Evolutionary conservation across 2,329 filamentous ascomycete species (phyloP).

Genomic region (Gremmenia infestans): DNA sequence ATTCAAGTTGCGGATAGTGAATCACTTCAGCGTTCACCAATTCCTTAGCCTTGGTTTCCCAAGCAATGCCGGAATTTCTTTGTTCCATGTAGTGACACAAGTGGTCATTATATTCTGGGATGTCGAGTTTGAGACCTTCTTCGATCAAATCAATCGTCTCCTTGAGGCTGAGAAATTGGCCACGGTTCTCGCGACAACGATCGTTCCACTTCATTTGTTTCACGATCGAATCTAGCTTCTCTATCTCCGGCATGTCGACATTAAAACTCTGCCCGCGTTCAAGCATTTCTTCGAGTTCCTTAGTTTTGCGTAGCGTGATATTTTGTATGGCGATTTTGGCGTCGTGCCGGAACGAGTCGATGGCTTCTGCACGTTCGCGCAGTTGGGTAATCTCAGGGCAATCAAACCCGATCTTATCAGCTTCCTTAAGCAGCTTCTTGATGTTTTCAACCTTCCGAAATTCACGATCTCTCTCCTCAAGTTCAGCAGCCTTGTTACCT

Average conservation of each 20-base stretch:
- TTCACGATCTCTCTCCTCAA: conserved; percentile 79
- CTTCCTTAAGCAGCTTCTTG: conserved; percentile 74
- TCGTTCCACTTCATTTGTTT: conserved; percentile 88
- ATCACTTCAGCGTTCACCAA: conserved; percentile 87
- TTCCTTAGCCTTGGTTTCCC: conserved; percentile 91
- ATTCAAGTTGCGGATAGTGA: conserved; percentile 91
- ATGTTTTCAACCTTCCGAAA: conserved; percentile 87
- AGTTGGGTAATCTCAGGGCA: conserved; percentile 85
- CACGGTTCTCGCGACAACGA: conserved; percentile 61
- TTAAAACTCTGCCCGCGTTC: conserved; percentile 87
- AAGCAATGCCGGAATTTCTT: conserved; percentile 70
- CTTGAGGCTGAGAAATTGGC: conserved; percentile 63
- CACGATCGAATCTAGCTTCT: conserved; percentile 71
- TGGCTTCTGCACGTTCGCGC: conserved; percentile 77
- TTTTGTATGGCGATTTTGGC: conserved; percentile 67
- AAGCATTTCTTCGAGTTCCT: conserved; percentile 84
- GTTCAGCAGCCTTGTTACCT: conserved; percentile 69
- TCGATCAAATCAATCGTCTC: conserved; percentile 77
- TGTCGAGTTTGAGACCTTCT: conserved; percentile 70
- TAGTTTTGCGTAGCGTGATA: conserved; percentile 55
- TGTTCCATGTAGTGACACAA: conserved; percentile 73
- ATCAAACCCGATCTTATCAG: conserved; percentile 85
- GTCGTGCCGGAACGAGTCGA: conserved; percentile 77
- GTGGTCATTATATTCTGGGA: conserved; percentile 76
- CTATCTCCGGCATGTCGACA: conserved; percentile 84